Conservation (phyloP, 345 rosid genomes). For the Citrus reticulata region DNA sequence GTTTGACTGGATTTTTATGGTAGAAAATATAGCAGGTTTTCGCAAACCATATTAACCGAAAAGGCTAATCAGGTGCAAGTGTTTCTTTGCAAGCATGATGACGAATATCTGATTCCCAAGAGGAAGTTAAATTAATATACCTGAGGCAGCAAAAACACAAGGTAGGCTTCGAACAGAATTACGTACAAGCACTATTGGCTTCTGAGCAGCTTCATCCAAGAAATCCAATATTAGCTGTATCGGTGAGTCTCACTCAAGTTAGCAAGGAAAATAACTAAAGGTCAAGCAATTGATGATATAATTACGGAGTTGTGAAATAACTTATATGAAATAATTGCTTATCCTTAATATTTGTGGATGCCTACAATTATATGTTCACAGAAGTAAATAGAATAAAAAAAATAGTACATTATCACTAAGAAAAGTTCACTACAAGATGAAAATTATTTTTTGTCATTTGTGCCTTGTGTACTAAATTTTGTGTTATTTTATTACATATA, state of each 20-base stretch:
- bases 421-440: no score
- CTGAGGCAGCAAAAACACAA: constrained; percentile 89
- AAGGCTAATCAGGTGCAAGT: neutral
- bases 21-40: neutral
- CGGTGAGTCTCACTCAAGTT: neutral
- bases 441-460: no score
- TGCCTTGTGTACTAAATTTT: no score
- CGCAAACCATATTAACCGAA: neutral
- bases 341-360: no score
- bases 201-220: constrained; percentile 63
- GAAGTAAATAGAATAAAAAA: no score
- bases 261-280: neutral
- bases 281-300: neutral
- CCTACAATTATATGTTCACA: no score
- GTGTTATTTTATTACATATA: no score
- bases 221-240: constrained; percentile 69
- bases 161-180: constrained; percentile 95
- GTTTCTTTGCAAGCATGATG: neutral
- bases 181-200: constrained; percentile 77
- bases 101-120: neutral
- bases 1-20: constrained; percentile 38
- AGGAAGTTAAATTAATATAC: constrained; percentile 14
- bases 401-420: no score
- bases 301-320: no score
- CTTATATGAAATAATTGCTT: no score